Base-by-base conservation (phyloP, 2,329 filamentous ascomycete genomes). In the Ceratocystis cacaofunesta region DNA sequence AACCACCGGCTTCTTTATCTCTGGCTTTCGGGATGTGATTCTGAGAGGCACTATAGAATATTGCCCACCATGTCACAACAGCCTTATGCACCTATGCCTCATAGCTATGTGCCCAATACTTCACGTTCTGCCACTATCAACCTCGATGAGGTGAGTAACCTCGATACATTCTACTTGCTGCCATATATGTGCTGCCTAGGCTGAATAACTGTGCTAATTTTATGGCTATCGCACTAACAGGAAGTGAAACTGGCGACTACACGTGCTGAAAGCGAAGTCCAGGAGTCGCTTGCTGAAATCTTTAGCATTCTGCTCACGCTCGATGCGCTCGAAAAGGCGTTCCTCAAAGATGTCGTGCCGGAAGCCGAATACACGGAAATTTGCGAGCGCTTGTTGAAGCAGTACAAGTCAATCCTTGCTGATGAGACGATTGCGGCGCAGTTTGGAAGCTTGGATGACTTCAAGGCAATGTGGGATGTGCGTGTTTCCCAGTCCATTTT, bases 301-400 rank as follows among this genome's bases (percentile, higher is more conserved):
- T 99, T 97, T 76, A 96, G 92, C 77, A 97, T 99, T 70, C 92
- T 99, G 46, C 84, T 96, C 68, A 97, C 94, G 0, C 80, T 99
- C 2, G 94, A 99, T 73, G 91, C 95, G 69, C 83, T 99, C 1
- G 94, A 99, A 72, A 96, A 95, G 75, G 95, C 92, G 0, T 99
- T 96, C 73, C 83, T 99, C 48, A 95, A 96, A 73, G 94, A 99
- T 79, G 92, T 91, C 25, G 87, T 99, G 62, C 84, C 88, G 5
- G 94, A 97, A 76, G 81, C 82, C 63, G 92, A 96, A 72, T 99
- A 99, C 75, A 95, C 92, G 1, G 94, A 97, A 73, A 96, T 94
- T 69, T 99, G 95, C 79, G 89, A 92, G 73, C 85, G 94, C 48
- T 83, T 96, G 67, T 76, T 99, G 71, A 95, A 96, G 76, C 94